phyloP scores from a whole-genome alignment of 2,329 filamentous ascomycete species.

The Escovopsis sp. region DNA sequence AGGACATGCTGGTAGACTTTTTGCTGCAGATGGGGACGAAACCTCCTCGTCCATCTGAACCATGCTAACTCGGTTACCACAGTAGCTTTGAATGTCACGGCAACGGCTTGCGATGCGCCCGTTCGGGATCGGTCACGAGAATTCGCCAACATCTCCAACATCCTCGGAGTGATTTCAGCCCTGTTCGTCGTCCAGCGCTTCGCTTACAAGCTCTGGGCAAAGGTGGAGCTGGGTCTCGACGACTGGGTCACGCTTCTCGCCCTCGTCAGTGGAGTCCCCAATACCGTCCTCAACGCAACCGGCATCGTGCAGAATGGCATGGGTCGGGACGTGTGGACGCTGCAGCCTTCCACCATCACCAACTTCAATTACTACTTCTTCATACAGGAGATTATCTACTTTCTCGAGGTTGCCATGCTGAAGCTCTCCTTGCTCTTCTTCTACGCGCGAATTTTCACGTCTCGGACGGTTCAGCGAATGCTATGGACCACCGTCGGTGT shows the following conservation, averaged over 20 bases:
- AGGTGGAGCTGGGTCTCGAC: slow-evolving; percentile 22
- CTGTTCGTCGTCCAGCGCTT: slow-evolving; percentile 29
- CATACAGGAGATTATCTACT: slow-evolving; percentile 29
- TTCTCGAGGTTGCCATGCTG: slow-evolving; percentile 28
- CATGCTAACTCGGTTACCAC: not conserved
- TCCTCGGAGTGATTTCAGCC: slow-evolving; percentile 20
- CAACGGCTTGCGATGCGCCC: slow-evolving; percentile 8
- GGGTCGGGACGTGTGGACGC: slow-evolving; percentile 36
- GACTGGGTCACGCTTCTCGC: slow-evolving; percentile 19
- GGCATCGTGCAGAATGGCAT: slow-evolving; percentile 26
- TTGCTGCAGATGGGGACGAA: too few relatives aligned
- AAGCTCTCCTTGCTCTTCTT: slow-evolving; percentile 40
- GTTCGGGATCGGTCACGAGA: slow-evolving; percentile 18
- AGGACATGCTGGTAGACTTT: slow-evolving; percentile 1
- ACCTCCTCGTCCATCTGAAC: not conserved
- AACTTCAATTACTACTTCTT: slow-evolving; percentile 29
- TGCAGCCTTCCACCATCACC: slow-evolving; percentile 26
- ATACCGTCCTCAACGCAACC: slow-evolving; percentile 16
- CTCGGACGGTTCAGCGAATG: slow-evolving; percentile 20
- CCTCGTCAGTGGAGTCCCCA: slow-evolving; percentile 12
- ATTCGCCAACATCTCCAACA: slow-evolving; percentile 19
- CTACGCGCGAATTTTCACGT: slow-evolving; percentile 39
- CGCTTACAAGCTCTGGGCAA: slow-evolving; percentile 18
- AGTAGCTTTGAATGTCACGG: slow-evolving; percentile 15
- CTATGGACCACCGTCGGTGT: slow-evolving; percentile 29